These are phyloP conservation scores for Agrocybe praecox DNA, from an alignment of 768 basidiomycete genomes.

Conservation along the genomic window DNA sequence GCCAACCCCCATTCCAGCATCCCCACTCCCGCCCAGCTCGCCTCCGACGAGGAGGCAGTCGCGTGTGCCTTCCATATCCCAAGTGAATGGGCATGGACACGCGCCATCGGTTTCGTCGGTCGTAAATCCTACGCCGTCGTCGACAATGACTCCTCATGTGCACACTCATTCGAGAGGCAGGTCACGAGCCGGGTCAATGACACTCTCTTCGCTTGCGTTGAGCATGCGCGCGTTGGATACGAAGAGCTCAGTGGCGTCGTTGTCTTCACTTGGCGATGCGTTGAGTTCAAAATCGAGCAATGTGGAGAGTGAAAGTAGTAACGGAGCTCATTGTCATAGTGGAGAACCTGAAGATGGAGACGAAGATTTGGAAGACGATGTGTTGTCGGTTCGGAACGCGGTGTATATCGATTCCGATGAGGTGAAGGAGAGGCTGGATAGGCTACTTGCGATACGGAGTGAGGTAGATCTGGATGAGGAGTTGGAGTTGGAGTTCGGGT, in stretches of 20 bases:
- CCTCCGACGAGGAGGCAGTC: constrained; percentile 20
- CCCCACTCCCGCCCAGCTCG: constrained; percentile 17
- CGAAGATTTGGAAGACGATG: neutral
- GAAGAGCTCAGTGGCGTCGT: neutral
- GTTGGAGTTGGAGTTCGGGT: constrained; percentile 6
- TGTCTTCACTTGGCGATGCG: neutral
- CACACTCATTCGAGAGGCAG: neutral
- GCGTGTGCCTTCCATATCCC: constrained; percentile 8
- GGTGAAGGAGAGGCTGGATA: constrained; percentile 25
- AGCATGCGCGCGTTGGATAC: neutral
- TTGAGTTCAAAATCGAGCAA: neutral
- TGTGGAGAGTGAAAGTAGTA: neutral
- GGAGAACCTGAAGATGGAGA: neutral
- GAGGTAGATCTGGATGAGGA: constrained; percentile 7
- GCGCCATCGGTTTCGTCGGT: neutral
- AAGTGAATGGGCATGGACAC: neutral
- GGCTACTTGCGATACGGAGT: constrained; percentile 20
- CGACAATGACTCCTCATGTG: neutral
- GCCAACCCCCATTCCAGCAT: constrained; percentile 3
- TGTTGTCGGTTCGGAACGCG: constrained; percentile 25
- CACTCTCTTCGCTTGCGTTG: neutral
- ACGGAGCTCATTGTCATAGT: neutral
- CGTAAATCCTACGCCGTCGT: too few relatives aligned
- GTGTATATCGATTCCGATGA: constrained; percentile 38
- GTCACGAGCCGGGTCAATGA: constrained; percentile 5